Conservation (phyloP, 2,329 filamentous ascomycete genomes). For the Xylariaceae sp. region DNA sequence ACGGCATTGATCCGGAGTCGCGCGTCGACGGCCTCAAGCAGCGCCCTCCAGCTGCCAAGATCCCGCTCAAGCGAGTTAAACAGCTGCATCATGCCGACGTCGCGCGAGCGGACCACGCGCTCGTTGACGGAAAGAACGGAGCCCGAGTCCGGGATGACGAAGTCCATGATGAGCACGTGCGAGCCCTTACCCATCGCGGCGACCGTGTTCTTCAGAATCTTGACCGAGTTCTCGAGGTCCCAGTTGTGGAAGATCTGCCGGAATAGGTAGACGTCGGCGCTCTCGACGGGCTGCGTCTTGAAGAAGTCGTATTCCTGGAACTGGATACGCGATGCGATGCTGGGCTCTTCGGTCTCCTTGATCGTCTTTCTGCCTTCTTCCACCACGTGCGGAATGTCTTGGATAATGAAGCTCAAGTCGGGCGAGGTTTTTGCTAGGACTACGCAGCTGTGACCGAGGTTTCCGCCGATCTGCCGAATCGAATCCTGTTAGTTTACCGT, state of each 20-base stretch:
- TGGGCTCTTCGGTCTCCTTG: background rate
- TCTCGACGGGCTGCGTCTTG: slow-evolving; percentile 5
- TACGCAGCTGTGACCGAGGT: no score
- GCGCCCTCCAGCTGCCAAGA: background rate
- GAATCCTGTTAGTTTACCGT: no score
- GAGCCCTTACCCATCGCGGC: slow-evolving; percentile 1
- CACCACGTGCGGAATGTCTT: no score
- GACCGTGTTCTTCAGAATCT: slow-evolving; percentile 8
- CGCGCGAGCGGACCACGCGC: background rate
- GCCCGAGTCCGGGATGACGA: slow-evolving; percentile 4
- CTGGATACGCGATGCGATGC: background rate
- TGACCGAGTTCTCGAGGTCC: slow-evolving; percentile 3
- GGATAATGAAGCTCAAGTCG: no score
- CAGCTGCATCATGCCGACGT: background rate
- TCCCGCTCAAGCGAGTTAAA: slow-evolving; percentile 1
- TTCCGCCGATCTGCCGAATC: no score
- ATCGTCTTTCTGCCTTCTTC: background rate
- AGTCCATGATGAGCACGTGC: slow-evolving; percentile 6
- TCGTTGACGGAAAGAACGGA: background rate
- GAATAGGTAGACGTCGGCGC: slow-evolving; percentile 12
- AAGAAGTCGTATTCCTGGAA: slow-evolving; percentile 14
- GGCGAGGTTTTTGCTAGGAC: no score
- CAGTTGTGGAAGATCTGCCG: slow-evolving; percentile 17
- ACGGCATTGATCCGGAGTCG: background rate
- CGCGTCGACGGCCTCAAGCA: background rate